These are phyloP conservation scores for Leishmania tropica DNA, from an alignment of 208 protist species.

Conservation along the genomic window DNA sequence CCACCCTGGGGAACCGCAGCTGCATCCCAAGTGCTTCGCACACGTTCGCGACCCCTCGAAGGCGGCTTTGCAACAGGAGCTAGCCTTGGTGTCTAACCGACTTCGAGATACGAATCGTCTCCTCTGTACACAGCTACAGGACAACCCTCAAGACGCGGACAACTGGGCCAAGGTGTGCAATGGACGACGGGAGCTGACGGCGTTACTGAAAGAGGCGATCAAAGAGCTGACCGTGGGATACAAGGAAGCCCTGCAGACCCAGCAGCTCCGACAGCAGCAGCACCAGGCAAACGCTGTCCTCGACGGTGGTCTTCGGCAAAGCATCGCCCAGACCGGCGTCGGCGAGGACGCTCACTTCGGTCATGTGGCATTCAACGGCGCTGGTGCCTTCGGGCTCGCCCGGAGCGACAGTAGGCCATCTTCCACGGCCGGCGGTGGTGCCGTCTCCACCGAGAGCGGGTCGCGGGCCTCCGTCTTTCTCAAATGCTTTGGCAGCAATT, in stretches of 20 bases:
- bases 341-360: slow-evolving; percentile 7
- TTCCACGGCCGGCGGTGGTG: slow-evolving; percentile 7
- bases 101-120: slow-evolving; percentile 84
- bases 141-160: slow-evolving; percentile 91
- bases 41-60: slow-evolving; percentile 37
- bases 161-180: slow-evolving; percentile 93
- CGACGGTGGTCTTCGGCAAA: not conserved
- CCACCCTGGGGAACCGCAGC: slow-evolving; percentile 56
- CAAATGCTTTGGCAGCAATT: slow-evolving; percentile 69
- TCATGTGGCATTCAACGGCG: not conserved
- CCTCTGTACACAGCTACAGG: slow-evolving; percentile 87
- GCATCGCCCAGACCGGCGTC: not conserved
- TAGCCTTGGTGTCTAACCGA: slow-evolving; percentile 54
- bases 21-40: slow-evolving; percentile 40
- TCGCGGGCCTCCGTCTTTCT: slow-evolving; percentile 29
- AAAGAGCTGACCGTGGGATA: slow-evolving; percentile 84
- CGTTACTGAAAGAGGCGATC: slow-evolving; percentile 59
- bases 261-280: slow-evolving; percentile 26
- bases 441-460: slow-evolving; percentile 15
- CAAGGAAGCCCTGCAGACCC: slow-evolving; percentile 34
- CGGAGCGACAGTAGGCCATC: slow-evolving; percentile 27
- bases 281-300: not conserved
- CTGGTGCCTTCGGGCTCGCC: slow-evolving; percentile 13
- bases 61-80: slow-evolving; percentile 57
- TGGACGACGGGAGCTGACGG: slow-evolving; percentile 81